Evolutionary conservation across 306 rosid genomes (phyloP).

Genomic region (cucumber (Cucumis sativus)): DNA sequence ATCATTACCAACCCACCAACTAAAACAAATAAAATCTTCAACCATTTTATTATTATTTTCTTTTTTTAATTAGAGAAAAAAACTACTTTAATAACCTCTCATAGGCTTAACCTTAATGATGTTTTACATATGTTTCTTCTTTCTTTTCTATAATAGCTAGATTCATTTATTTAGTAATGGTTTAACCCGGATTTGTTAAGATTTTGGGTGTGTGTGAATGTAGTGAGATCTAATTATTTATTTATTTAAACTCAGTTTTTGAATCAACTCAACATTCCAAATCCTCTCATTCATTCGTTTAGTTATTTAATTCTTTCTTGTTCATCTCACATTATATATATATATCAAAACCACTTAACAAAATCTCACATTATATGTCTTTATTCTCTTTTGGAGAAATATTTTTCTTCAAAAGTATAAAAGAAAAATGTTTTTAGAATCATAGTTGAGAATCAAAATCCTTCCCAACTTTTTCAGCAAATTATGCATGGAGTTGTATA

Average conservation of each 20-base stretch:
- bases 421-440: background rate
- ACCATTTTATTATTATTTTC: background rate
- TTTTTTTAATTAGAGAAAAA: no score
- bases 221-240: no score
- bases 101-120: background rate
- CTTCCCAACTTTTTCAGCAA: background rate
- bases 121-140: background rate
- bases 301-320: no score
- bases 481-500: background rate
- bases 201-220: no score
- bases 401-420: no score
- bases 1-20: slow-evolving; percentile 26
- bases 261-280: no score
- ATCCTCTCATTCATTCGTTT: no score
- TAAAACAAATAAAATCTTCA: background rate
- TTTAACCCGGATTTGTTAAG: background rate
- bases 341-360: no score
- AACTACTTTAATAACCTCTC: background rate
- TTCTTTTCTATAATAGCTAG: background rate
- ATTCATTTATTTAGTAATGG: background rate
- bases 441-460: slow-evolving; percentile 1
- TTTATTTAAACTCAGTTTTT: no score
- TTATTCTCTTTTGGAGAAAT: no score
- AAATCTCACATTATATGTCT: no score
- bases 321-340: no score